Base-by-base conservation (phyloP, 2,329 filamentous ascomycete species). In the Epichloe coenophiala region DNA sequence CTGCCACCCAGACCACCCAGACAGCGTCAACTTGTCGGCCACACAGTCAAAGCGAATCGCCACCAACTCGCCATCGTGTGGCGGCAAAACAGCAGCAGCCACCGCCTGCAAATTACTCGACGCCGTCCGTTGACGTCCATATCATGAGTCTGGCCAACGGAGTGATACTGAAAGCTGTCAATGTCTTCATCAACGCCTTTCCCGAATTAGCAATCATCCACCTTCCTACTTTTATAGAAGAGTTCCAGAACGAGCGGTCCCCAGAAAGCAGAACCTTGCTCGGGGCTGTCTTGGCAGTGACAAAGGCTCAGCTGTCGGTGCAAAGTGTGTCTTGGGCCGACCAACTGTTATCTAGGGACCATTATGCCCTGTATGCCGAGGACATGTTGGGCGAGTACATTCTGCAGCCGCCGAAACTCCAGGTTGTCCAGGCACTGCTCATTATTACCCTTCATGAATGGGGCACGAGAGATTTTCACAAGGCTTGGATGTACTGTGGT, bases 401-500 rank as follows among this genome's bases (percentile, higher is more conserved):
- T 9, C 48, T 64, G 2, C 56, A 61, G 38, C 54, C 57, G 1
- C 65, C 64, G 5, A 63, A 61, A 17, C 54, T 68, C 3, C 61
- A 65, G 31, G 57, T 65, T 0, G 66, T 70, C 1, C 69, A 71
- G 52, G 58, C 67, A 0, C 55, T 71, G n/a, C 59, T 71, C 1
- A 63, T 70, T 2, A 55, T 71, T 19, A 63, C 66, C 0, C 55
- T 70, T 0, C 64, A 69, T 19, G 69, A 71, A 59, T 72, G 70
- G 68, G 69, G 69, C 0, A 61, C 62, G 1, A 60, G 69, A 7
- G 62, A 70, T 27, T 68, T 68, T 13, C 68, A 71, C 47, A 68
- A 65, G 39, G 69, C 69, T 0, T 72, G 69, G 69, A 66, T 71
- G 53, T 65, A 69, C 38, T 68, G 62, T 37, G 67, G 62, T 62